Base-by-base conservation (phyloP, 352 stramenopile species). In the Phytophthora litchii region DNA sequence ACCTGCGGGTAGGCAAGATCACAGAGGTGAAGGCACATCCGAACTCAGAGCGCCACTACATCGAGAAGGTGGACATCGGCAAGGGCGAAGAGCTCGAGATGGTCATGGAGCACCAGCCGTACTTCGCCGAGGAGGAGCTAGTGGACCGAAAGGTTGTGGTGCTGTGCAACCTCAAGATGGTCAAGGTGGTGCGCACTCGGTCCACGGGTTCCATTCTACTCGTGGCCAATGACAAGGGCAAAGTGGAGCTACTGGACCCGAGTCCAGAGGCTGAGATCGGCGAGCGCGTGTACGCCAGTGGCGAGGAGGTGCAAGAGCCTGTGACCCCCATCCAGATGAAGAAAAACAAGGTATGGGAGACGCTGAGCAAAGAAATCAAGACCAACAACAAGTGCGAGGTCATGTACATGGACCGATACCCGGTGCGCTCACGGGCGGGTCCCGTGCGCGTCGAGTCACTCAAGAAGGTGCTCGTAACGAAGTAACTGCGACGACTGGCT, bases 301-400 rank as follows among this genome's bases (percentile, higher is more conserved):
- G 82, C 47, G 82, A 91, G 57, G 82, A 91, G 58, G 32, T 86
- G 23, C 65, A 76, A 40, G 79, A 91, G 43, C 82, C 82, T 14
- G 80, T 91, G 38, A 91, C 82, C 8, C 67, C 82, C 42, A 89
- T 91, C 46, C 79, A 89, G 70, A 87, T 91, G 77, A 91, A 91
- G 76, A 91, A 91, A 74, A 88, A 89, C 74, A 91, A 91, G 70
- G 79, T 89, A 40, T 91, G 82, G 82, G 82, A 91, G 36, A 74
- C 78, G 45, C 41, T 91, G 16, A 71, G 70, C 67, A 91, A 91
- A 67, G 74, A 78, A 40, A 86, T 91, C 58, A 87, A 80, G 72
- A 89, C 79, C 31, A 89, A 76, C 64, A 86, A 86, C 55, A 89
- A 91, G 77, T 71, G 76, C 46, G 79, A 91, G 60, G 63, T 91